A percentile compares a stretch with the other conserved stretches of the same genome.
phyloP scores from a whole-genome alignment of 352 stramenopile genomes.

The Globisporangium sylvaticum region DNA sequence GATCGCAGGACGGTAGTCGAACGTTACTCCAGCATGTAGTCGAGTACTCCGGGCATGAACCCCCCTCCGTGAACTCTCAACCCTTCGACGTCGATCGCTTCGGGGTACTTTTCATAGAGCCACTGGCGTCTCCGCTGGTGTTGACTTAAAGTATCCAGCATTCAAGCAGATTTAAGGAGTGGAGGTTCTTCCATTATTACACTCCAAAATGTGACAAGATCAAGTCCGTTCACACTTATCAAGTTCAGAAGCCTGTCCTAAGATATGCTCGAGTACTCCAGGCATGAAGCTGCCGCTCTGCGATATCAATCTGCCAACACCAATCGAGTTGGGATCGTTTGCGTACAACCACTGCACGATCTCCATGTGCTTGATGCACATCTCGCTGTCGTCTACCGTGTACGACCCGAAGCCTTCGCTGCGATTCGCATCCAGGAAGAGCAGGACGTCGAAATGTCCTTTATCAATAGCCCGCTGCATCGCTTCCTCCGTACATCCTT shows the following conservation, averaged over 20 bases:
- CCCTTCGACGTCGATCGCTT: background rate
- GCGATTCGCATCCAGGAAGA: background rate
- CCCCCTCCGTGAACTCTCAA: background rate
- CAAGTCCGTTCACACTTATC: too few relatives aligned
- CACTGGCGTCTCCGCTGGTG: too few relatives aligned
- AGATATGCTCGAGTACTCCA: too few relatives aligned
- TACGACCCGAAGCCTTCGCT: background rate
- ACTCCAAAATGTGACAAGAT: too few relatives aligned
- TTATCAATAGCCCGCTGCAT: background rate
- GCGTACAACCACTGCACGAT: background rate
- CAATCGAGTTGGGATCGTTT: background rate
- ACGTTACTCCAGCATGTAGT: background rate
- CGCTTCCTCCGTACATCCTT: background rate
- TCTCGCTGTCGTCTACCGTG: background rate
- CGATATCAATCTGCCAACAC: too few relatives aligned
- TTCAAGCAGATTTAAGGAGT: too few relatives aligned
- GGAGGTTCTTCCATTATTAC: too few relatives aligned
- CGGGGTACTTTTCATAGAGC: background rate
- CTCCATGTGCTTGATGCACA: background rate
- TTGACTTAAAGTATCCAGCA: too few relatives aligned
- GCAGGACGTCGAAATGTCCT: background rate
- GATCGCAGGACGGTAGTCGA: background rate
- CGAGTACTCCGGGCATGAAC: background rate
- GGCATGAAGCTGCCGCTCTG: too few relatives aligned
- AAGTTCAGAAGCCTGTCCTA: too few relatives aligned